A percentile compares a stretch with the other conserved stretches of the same genome.
Evolutionary conservation across 1,284 basidiomycete species (phyloP).

Genomic region (Retiboletus fuscus): DNA sequence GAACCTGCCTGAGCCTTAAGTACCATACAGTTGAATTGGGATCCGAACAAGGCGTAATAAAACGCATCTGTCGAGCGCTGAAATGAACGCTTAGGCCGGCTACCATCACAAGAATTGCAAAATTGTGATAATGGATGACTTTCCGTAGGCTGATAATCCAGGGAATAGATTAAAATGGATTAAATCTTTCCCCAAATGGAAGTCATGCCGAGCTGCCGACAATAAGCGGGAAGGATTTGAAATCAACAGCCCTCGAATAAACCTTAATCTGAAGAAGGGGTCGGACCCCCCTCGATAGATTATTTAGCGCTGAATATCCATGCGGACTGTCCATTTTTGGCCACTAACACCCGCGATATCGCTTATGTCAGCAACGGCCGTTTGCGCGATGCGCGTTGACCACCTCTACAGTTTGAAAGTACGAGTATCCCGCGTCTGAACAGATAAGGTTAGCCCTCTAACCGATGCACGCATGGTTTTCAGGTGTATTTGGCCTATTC

Average conservation of each 20-base stretch:
- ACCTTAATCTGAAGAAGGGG: conserved; percentile 8
- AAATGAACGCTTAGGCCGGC: no score
- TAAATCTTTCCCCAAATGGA: neutral
- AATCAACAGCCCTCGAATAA: neutral
- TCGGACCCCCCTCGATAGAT: neutral
- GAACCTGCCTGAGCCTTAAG: conserved; percentile 13
- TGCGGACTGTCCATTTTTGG: neutral
- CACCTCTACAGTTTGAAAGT: no score
- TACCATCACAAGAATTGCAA: no score
- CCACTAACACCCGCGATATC: neutral
- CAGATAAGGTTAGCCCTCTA: no score
- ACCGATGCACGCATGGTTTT: no score
- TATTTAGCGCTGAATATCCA: neutral
- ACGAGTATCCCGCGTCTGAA: no score
- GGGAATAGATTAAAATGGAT: neutral
- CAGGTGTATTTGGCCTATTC: neutral
- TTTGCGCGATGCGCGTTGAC: neutral
- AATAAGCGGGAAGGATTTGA: neutral
- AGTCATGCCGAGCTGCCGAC: neutral
- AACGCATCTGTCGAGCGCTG: no score
- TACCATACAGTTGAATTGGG: no score
- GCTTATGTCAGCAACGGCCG: neutral
- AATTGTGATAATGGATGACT: conserved; percentile 53
- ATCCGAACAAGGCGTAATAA: no score
- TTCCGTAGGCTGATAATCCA: neutral